Evolutionary conservation across 345 rosid genomes (phyloP), one percentile per base, ranked within the genome.

Genomic region (Linum tenue): DNA sequence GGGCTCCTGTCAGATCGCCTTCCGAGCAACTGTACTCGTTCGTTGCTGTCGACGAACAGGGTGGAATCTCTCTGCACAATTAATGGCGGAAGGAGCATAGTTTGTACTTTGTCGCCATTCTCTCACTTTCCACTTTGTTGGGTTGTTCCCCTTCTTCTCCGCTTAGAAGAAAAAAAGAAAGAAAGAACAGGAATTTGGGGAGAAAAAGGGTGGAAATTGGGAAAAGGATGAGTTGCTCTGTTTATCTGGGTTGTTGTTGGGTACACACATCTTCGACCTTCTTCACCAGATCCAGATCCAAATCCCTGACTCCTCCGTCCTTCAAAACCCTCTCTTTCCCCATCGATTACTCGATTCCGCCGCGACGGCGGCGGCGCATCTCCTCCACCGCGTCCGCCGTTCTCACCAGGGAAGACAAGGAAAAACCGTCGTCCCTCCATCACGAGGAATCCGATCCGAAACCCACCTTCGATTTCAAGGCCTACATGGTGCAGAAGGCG

Each of bases 401-500:
- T 56, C 74, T 87, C n/a, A 71, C 85, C 22, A 80, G 73, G 17
- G 86, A 71, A 40, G 72, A 85, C 15, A 76, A 76, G 65, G 64
- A 59, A 22, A 22, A 22, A 36, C 5, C 37, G 22, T 7, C 61
- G 9, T 65, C 79, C 53, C 15, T 74, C 58, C 67, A 67, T 17
- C 72, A 80, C 42, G 78, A 78, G 58, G 77, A 79, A 16, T 65
- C 64, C 17, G 63, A 31, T 51, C 59, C 50, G 37, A 76, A 37
- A 2, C 76, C 86, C 76, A 12, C 76, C 40, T 87, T 90, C 67
- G 87, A 92, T 84, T 86, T 92, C 87, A 83, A 82, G 71, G 65
- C 86, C 11, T 92, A 90, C 80, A 88, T 92, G 81, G 39, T 81
- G 11, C 70, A 64, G 12, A 94, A 83, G 70, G 96, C 85, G 3